Evolutionary conservation across 2,329 filamentous ascomycete species (phyloP).

Genomic region (Mycosphaerella arachidis): DNA sequence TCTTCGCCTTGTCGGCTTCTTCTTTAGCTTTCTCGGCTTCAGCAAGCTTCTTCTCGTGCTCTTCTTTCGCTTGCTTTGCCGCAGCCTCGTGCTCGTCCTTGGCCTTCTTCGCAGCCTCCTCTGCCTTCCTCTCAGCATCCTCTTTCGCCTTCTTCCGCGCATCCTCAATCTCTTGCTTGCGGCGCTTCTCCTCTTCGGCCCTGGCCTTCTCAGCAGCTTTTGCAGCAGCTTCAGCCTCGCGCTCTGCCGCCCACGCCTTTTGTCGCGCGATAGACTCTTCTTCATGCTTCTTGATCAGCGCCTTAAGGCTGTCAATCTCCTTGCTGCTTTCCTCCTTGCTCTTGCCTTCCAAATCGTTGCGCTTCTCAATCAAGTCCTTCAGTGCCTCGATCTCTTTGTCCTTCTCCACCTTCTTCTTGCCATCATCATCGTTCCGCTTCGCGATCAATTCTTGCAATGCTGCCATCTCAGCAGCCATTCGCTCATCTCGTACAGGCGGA

Average conservation of each 20-base stretch:
- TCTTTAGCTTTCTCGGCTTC: slow-evolving; percentile 48
- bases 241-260: slow-evolving; percentile 23
- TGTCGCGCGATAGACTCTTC: slow-evolving; percentile 31
- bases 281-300: slow-evolving; percentile 40
- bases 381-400: slow-evolving; percentile 22
- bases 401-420: slow-evolving; percentile 12
- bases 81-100: slow-evolving; percentile 24
- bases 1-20: slow-evolving; percentile 48
- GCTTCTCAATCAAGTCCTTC: slow-evolving; percentile 20
- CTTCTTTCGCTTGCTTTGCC: slow-evolving; percentile 43
- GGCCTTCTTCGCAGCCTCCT: slow-evolving; percentile 43
- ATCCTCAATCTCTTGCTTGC: slow-evolving; percentile 39
- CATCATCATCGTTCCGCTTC: not conserved
- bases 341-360: slow-evolving; percentile 6
- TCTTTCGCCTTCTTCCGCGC: slow-evolving; percentile 44
- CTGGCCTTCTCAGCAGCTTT: slow-evolving; percentile 33
- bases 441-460: not conserved
- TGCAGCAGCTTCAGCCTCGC: slow-evolving; percentile 31
- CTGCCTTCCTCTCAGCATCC: slow-evolving; percentile 39
- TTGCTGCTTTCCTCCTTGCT: slow-evolving; percentile 22
- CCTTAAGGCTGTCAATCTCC: slow-evolving; percentile 34
- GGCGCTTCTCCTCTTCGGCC: slow-evolving; percentile 49
- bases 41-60: slow-evolving; percentile 51
- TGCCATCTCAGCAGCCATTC: not conserved
- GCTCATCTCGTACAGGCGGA: slow-evolving; percentile 17